These are phyloP conservation scores for Populus euphratica DNA, from an alignment of 345 rosid genomes.

Conservation along the genomic window DNA sequence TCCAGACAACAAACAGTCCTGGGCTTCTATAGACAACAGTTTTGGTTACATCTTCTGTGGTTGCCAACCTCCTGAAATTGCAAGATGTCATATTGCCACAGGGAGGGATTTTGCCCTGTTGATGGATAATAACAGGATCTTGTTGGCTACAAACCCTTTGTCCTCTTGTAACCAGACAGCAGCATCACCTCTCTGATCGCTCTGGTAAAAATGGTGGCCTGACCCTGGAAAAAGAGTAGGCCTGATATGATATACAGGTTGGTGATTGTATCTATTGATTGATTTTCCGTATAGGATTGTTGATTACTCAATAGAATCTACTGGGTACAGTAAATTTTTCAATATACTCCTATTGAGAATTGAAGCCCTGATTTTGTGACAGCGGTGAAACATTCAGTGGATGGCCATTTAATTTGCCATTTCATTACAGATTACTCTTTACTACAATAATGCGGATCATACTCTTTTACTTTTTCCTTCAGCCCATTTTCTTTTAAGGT, in stretches of 20 bases:
- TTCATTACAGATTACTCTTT: background rate
- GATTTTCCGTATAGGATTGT: background rate
- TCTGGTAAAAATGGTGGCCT: conserved; percentile 3
- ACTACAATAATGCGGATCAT: background rate
- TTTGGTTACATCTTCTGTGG: background rate
- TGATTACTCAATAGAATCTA: background rate
- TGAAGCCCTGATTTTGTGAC: background rate
- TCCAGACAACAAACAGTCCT: background rate
- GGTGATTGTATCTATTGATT: background rate
- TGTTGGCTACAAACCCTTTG: background rate
- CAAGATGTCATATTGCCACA: background rate
- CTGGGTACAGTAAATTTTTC: background rate
- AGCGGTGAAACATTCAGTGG: background rate
- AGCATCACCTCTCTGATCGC: background rate
- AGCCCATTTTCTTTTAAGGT: background rate
- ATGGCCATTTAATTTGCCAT: background rate
- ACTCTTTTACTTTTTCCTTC: background rate
- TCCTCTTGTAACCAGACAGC: background rate
- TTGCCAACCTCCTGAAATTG: background rate
- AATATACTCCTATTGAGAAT: background rate
- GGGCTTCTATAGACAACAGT: background rate
- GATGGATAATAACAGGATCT: background rate
- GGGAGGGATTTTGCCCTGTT: background rate
- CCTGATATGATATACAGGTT: background rate
- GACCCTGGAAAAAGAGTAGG: background rate